Percentiles rank a stretch among this genome's conserved stretches.
Conservation (phyloP, 345 rosid species). For the Corchorus olitorius region DNA sequence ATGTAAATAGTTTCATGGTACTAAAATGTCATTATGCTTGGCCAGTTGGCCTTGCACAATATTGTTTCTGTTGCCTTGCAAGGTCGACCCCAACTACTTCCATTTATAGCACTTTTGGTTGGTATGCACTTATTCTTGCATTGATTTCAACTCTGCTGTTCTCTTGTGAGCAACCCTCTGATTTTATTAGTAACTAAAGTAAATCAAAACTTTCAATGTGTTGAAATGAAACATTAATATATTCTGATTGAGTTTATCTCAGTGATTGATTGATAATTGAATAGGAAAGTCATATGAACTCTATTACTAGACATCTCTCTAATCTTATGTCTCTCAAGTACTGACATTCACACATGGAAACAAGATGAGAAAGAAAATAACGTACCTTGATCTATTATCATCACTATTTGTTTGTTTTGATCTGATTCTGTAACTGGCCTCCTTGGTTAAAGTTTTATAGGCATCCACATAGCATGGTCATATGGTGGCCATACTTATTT, state of each 20-base stretch:
- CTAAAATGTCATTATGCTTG: not conserved
- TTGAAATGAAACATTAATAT: slow-evolving; percentile 1
- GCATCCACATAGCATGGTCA: not conserved
- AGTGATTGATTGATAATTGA: no score
- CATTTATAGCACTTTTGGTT: not conserved
- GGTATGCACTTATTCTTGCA: slow-evolving; percentile 7
- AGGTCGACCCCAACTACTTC: not conserved
- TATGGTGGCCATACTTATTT: not conserved
- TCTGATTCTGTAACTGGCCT: not conserved
- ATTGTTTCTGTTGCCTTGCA: not conserved
- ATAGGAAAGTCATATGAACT: no score
- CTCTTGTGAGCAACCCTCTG: not conserved
- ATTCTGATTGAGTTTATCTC: not conserved
- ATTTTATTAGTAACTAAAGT: not conserved
- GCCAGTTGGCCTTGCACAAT: not conserved
- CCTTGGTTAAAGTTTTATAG: not conserved
- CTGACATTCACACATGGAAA: not conserved
- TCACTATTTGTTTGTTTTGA: not conserved
- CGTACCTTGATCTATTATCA: not conserved
- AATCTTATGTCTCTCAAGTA: not conserved
- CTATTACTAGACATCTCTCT: no score
- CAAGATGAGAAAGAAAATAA: not conserved
- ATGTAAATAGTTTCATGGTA: not conserved
- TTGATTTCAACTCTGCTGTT: not conserved
- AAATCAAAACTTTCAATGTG: not conserved